These are phyloP conservation scores for Ramularia endophylla DNA, from an alignment of 2,329 filamentous ascomycete genomes.

Conservation along the genomic window DNA sequence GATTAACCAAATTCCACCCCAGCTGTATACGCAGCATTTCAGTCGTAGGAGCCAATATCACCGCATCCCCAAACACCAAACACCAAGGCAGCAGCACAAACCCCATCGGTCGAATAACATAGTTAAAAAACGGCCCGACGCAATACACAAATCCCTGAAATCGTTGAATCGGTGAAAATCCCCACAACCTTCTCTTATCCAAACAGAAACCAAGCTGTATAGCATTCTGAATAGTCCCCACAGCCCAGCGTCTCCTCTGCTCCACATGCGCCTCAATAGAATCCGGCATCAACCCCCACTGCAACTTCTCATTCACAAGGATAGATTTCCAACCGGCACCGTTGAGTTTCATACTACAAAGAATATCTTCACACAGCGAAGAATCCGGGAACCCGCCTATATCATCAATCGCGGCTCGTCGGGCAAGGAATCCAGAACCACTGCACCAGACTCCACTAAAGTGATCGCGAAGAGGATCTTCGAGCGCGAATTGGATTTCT, in stretches of 20 bases:
- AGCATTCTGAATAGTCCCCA: conserved; percentile 5
- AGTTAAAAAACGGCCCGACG: conserved; percentile 1
- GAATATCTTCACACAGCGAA: conserved; percentile 6
- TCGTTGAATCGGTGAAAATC: conserved; percentile 6
- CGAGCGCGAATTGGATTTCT: conserved; percentile 3
- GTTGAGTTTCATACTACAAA: conserved; percentile 8
- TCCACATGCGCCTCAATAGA: conserved; percentile 5
- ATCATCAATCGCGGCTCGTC: conserved; percentile 5
- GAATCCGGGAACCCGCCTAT: conserved; percentile 8
- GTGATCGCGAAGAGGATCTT: not conserved
- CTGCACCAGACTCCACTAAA: conserved; percentile 4
- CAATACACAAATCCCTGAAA: conserved; percentile 5
- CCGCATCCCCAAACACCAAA: not conserved
- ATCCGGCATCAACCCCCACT: conserved; percentile 8
- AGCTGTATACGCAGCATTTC: not conserved
- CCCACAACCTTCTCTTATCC: not conserved
- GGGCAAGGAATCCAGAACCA: conserved; percentile 6
- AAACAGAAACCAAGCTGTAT: conserved; percentile 6
- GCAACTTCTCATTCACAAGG: conserved; percentile 6
- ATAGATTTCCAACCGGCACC: conserved; percentile 6
- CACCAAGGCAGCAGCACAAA: not conserved
- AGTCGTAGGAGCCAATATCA: not conserved
- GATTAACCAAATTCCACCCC: not conserved
- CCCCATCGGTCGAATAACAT: not conserved
- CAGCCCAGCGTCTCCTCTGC: conserved; percentile 6